Conservation (phyloP, 2,329 filamentous ascomycete genomes). For the Trichoderma hamatum region DNA sequence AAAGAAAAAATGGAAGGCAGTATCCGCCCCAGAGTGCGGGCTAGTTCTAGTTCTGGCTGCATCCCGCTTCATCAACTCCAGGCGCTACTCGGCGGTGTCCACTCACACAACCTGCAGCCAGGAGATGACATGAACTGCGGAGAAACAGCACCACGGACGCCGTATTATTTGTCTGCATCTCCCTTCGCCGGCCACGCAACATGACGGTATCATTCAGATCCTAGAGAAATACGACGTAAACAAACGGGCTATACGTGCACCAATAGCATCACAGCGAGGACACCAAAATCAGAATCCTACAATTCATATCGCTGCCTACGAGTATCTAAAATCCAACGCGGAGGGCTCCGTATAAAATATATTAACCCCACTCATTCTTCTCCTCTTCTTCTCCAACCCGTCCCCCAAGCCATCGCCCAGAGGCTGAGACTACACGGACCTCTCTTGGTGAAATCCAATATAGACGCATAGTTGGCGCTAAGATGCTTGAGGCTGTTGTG, state of each 20-base stretch:
- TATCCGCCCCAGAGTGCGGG: not conserved
- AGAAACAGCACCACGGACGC: not conserved
- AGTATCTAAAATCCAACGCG: not conserved
- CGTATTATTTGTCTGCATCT: not conserved
- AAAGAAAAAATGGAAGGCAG: not conserved
- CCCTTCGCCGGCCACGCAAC: not conserved
- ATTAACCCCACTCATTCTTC: not conserved
- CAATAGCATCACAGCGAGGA: not conserved
- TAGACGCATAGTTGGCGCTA: not conserved
- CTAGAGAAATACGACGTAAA: not conserved
- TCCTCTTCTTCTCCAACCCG: not conserved
- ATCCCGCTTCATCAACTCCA: constrained; percentile 24
- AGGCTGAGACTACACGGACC: not conserved
- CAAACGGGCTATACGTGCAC: not conserved
- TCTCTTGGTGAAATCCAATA: not conserved
- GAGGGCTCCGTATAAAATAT: not conserved
- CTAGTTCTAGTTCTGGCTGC: constrained; percentile 13
- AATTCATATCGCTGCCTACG: not conserved
- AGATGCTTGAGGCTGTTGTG: not conserved
- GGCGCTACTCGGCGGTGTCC: constrained; percentile 12
- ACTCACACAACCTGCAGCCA: constrained; percentile 4
- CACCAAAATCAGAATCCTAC: not conserved
- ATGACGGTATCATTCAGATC: not conserved
- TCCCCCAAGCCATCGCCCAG: constrained; percentile 1
- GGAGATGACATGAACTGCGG: constrained; percentile 23